A percentile compares a stretch with the other conserved stretches of the same genome.
Conservation (phyloP, 1,284 basidiomycete genomes). For the Puccinia horiana region DNA sequence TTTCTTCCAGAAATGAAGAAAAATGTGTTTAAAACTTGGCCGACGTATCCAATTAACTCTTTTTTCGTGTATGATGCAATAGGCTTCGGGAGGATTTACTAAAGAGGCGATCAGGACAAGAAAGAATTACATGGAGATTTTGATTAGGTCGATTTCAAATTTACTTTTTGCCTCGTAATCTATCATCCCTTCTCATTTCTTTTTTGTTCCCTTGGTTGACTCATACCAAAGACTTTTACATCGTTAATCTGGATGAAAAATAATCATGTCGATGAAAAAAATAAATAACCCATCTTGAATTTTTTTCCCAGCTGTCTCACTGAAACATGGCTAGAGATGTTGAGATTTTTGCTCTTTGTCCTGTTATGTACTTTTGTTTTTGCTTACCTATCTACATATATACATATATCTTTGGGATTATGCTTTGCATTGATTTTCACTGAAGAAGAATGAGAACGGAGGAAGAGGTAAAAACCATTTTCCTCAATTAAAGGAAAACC, state of each 20-base stretch:
- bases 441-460: no score
- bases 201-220: neutral
- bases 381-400: no score
- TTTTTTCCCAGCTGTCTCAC: no score
- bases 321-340: no score
- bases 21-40: neutral
- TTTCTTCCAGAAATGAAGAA: neutral
- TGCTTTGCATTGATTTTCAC: no score
- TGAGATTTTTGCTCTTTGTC: no score
- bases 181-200: neutral
- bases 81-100: constrained; percentile 29
- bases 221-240: neutral
- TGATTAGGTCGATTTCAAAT: constrained; percentile 33
- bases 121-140: constrained; percentile 36
- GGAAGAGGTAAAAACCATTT: no score
- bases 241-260: neutral
- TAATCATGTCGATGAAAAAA: neutral
- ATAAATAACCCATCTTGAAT: neutral
- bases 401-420: no score
- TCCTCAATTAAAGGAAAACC: no score
- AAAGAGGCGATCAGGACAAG: constrained; percentile 28
- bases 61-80: neutral
- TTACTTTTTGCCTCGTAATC: constrained; percentile 16
- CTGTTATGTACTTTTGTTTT: no score
- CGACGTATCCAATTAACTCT: neutral